A percentile compares a stretch with the other conserved stretches of the same genome.
Evolutionary conservation across 306 rosid species (phyloP).

Genomic region (Lotus japonicus): DNA sequence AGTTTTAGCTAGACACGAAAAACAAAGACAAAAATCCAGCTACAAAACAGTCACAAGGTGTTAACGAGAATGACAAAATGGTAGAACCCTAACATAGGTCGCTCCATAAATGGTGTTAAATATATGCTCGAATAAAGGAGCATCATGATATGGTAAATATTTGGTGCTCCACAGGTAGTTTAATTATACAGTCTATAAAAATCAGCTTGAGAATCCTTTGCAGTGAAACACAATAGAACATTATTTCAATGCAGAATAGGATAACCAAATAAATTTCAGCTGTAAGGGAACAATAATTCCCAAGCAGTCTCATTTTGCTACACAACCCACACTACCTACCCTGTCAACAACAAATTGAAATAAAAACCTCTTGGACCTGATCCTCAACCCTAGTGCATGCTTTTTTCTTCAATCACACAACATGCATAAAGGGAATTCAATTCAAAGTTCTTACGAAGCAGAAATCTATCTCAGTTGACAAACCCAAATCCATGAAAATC

Average conservation of each 20-base stretch:
- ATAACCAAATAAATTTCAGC: too few relatives aligned
- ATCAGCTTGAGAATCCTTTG: conserved; percentile 1
- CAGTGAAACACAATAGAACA: too few relatives aligned
- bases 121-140: not conserved
- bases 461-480: not conserved
- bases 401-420: not conserved
- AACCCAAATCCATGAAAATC: conserved; percentile 9
- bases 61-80: conserved; percentile 21
- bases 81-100: not conserved
- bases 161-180: not conserved
- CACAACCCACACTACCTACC: not conserved
- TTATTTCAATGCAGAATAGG: too few relatives aligned
- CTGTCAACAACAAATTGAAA: not conserved
- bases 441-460: not conserved
- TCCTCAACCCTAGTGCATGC: not conserved
- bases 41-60: conserved; percentile 13
- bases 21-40: conserved; percentile 32
- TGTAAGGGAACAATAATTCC: not conserved
- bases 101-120: conserved; percentile 14
- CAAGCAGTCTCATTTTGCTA: not conserved
- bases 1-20: not conserved
- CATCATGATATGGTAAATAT: not conserved
- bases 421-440: not conserved
- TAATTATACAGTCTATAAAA: not conserved
- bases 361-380: not conserved